phyloP scores from a whole-genome alignment of 1,139 yeast species.

The Dujonia santamariae region DNA sequence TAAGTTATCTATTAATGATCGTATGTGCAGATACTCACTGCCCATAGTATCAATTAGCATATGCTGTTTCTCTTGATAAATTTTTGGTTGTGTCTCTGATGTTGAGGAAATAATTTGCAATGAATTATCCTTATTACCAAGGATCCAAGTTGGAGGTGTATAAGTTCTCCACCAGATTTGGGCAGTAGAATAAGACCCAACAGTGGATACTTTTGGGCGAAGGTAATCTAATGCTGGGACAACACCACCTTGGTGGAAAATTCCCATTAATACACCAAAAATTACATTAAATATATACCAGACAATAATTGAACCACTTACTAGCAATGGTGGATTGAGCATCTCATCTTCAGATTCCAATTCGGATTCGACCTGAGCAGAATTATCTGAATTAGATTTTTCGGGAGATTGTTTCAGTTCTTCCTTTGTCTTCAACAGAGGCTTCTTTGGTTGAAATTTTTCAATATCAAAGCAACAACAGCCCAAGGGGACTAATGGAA shows the following conservation, averaged over 20 bases:
- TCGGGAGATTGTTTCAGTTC: not conserved
- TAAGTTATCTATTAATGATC: slow-evolving; percentile 12
- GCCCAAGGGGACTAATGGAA: slow-evolving; percentile 73
- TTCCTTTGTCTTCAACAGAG: not conserved
- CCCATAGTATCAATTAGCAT: slow-evolving; percentile 59
- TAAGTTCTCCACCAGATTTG: slow-evolving; percentile 94
- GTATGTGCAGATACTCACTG: slow-evolving; percentile 26
- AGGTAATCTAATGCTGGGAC: slow-evolving; percentile 57
- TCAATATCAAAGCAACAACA: slow-evolving; percentile 58
- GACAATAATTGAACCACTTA: slow-evolving; percentile 22
- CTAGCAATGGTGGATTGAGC: slow-evolving; percentile 10
- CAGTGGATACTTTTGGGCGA: slow-evolving; percentile 10
- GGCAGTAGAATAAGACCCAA: slow-evolving; percentile 17
- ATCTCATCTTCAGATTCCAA: not conserved
- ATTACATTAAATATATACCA: slow-evolving; percentile 69
- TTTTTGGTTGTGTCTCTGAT: slow-evolving; percentile 9
- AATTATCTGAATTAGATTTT: not conserved
- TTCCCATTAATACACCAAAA: slow-evolving; percentile 69
- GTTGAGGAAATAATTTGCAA: slow-evolving; percentile 19
- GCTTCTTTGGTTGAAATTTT: slow-evolving; percentile 10
- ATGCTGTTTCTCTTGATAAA: not conserved
- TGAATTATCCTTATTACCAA: slow-evolving; percentile 37
- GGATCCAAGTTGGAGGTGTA: slow-evolving; percentile 87
- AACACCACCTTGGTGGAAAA: slow-evolving; percentile 88
- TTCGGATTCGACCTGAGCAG: too few species aligned